Base-by-base conservation (phyloP, 768 basidiomycete genomes). In the Lanmaoa rubissima region DNA sequence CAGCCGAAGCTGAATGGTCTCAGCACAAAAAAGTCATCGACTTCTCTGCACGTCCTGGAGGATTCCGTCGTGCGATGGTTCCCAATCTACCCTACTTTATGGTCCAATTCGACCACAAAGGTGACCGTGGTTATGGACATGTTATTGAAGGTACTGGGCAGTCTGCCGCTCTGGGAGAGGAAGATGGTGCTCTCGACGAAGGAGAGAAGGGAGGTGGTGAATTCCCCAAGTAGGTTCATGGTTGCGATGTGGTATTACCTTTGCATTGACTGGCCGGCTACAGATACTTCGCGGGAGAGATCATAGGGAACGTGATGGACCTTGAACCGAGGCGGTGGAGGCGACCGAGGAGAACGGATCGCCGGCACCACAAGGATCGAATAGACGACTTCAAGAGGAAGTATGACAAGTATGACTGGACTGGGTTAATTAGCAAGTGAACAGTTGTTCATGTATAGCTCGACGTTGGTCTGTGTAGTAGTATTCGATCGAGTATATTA, bases 101-200 rank as follows among this genome's bases (percentile, higher is more conserved):
- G 92, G 91, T 98, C 8, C 94, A 96, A 64, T 99, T 96, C 72
- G 97, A 99, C 73, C 81, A 98, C 73, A 98, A 95, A 66, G 94
- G 97, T 26, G 94, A 98, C 73, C 94, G 92, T 67, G 97, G 97
- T 2, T 99, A 94, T 68, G 97, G 97, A 0, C 97, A 99, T 73
- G 92, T 99, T 59, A 97, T 99, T 58, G 97, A 99, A 71, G 97
- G 97, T 1, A 82, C 84, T 0, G 84, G 80, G 26, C 86, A 90
- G 38, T 82, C 80, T 3, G 76, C 80, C 0, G 82, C 75, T 11
- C 76, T 79, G 17, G 88, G 84, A 32, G 83, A 86, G 16, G 85
- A 86, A 58, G 81, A 80, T 28, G 81, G 79, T 42, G 85, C 81
- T 24, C 71, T 88, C 34, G 89, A 90, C 60, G 94, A 94, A 68